phyloP scores from a whole-genome alignment of 2,329 filamentous ascomycete species.

The Fusarium penzigii region DNA sequence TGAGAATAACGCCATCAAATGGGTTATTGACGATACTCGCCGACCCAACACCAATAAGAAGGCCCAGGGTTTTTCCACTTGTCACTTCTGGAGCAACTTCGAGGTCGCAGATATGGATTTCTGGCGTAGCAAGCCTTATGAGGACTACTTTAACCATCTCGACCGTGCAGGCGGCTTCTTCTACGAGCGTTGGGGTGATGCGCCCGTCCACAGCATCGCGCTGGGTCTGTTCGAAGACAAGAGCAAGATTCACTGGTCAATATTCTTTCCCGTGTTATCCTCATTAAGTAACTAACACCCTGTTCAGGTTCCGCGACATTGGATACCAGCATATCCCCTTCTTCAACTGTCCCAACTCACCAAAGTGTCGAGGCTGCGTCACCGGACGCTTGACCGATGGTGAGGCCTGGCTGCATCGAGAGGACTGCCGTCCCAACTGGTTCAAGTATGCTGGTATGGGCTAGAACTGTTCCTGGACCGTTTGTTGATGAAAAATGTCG shows the following conservation, averaged over 20 bases:
- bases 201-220: slow-evolving; percentile 93
- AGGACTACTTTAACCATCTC: slow-evolving; percentile 94
- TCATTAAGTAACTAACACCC: slow-evolving; percentile 4
- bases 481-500: background rate
- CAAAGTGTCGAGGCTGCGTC: slow-evolving; percentile 88
- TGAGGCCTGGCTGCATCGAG: slow-evolving; percentile 78
- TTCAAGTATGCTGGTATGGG: slow-evolving; percentile 91
- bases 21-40: slow-evolving; percentile 77
- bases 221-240: slow-evolving; percentile 89
- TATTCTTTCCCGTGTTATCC: slow-evolving; percentile 34
- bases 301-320: slow-evolving; percentile 91
- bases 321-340: slow-evolving; percentile 98
- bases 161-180: slow-evolving; percentile 98
- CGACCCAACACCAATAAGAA: slow-evolving; percentile 78
- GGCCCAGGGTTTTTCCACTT: slow-evolving; percentile 94
- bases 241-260: slow-evolving; percentile 85
- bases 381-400: slow-evolving; percentile 88
- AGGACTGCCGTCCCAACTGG: slow-evolving; percentile 95
- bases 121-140: slow-evolving; percentile 86
- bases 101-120: slow-evolving; percentile 93
- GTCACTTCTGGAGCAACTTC: slow-evolving; percentile 99
- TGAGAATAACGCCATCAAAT: slow-evolving; percentile 81
- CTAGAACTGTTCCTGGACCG: slow-evolving; percentile 40
- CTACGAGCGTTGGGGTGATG: slow-evolving; percentile 98
- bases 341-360: slow-evolving; percentile 97